Base-by-base conservation (phyloP, 2,329 filamentous ascomycete genomes). In the Parafenestella ontariensis region DNA sequence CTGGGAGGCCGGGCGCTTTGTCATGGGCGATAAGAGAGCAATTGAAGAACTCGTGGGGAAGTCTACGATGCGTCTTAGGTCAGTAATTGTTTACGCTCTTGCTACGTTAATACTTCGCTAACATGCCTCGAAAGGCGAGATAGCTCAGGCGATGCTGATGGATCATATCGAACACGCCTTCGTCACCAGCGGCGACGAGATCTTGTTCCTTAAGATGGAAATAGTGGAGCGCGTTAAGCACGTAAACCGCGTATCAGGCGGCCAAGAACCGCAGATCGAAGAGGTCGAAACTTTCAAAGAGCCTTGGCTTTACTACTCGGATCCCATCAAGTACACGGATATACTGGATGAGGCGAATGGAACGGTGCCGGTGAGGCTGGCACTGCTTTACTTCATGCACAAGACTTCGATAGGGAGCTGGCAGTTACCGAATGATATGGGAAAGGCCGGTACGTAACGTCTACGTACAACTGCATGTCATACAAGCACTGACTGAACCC, bases 41-140 rank as follows among this genome's bases (percentile, higher is more conserved):
- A 20, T 13, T 24, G 6, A 60, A 36, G 7, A 51, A 57, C 5
- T 45, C 50, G 4, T 66, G 58, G 55, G 62, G 62, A 1, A 65
- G 64, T 37, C 44, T 65, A n/a, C 51, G 64, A 20, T 64, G 62
- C 31, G 55, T 66, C 8, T 24, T 66, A 10, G 64, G 64, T 64
- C 46, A 41, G 51, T 24, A 3, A 3, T 15, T n/a, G 18, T 24
- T 43, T n/a, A n/a, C 24, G 5, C 41, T 23, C 5, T 18, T 7
- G 13, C 8, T 4, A 10, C 21, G 6, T 9, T 24, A 8, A 5
- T 3, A 10, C 17, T 31, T 7, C 7, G 20, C 15, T 43, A 18
- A 44, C 45, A 52, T 7, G 46, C 7, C 10, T 3, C 8, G 3
- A n/a, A 18, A 68, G 65, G 65, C 15, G 55, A 65, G 8, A 49